phyloP scores from a whole-genome alignment of 1,139 yeast genomes.

The Yamadazyma friedrichii region DNA sequence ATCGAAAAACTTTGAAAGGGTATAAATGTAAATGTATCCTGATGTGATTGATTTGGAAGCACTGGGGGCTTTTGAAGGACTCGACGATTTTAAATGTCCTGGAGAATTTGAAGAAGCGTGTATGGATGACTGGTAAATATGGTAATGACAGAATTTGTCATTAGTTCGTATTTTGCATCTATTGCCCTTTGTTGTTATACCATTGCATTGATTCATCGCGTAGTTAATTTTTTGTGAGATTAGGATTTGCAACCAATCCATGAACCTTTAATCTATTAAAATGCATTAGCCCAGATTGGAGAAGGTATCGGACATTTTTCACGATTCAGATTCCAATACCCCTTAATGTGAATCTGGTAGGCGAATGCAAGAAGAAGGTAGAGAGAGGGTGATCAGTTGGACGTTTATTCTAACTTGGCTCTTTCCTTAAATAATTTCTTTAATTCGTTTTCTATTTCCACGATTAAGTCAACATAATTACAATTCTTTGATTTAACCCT shows the following conservation, averaged over 20 bases:
- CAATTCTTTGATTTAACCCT: slow-evolving; percentile 68
- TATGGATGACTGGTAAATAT: slow-evolving; percentile 9
- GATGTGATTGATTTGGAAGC: not conserved
- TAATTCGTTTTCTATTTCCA: slow-evolving; percentile 67
- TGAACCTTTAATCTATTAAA: too few relatives aligned
- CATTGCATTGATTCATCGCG: slow-evolving; percentile 25
- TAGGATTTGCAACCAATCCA: too few relatives aligned
- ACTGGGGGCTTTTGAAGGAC: slow-evolving; percentile 1
- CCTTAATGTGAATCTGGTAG: too few relatives aligned
- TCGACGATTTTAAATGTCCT: not conserved
- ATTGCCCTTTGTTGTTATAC: slow-evolving; percentile 29
- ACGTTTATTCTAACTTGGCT: slow-evolving; percentile 9
- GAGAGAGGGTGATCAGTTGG: too few relatives aligned
- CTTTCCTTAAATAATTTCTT: slow-evolving; percentile 44
- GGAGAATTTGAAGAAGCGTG: not conserved
- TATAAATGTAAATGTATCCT: slow-evolving; percentile 57
- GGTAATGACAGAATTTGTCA: slow-evolving; percentile 29
- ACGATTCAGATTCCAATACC: too few relatives aligned
- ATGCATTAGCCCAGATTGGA: too few relatives aligned
- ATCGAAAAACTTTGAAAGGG: slow-evolving; percentile 40
- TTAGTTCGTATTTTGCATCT: slow-evolving; percentile 26
- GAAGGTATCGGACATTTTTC: too few relatives aligned
- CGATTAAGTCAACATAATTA: slow-evolving; percentile 61
- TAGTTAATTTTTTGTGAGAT: too few relatives aligned
- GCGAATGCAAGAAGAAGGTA: too few relatives aligned